Percentiles rank a stretch among this genome's conserved stretches.
These are phyloP conservation scores for Huntiella bhutanensis DNA, from an alignment of 2,329 filamentous ascomycete species.

Conservation along the genomic window DNA sequence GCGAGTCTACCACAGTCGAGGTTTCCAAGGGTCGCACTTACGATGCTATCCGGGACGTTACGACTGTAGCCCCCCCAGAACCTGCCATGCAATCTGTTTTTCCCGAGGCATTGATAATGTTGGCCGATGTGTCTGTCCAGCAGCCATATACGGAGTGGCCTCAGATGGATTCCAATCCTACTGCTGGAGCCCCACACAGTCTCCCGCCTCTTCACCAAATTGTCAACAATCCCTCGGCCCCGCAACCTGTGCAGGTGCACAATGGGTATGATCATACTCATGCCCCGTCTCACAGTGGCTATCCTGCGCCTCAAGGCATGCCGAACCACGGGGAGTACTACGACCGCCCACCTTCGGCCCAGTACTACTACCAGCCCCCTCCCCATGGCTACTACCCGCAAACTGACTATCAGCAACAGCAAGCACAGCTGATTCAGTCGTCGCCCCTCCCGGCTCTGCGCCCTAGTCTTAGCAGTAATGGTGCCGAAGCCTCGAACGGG, in stretches of 20 bases:
- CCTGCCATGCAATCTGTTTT: too few relatives aligned
- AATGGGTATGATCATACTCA: neutral
- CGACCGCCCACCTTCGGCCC: conserved; percentile 1
- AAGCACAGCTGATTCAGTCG: conserved; percentile 2
- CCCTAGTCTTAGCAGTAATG: conserved; percentile 9
- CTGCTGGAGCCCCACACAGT: too few relatives aligned
- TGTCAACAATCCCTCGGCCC: neutral
- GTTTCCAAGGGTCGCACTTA: conserved; percentile 12
- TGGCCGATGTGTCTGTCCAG: neutral
- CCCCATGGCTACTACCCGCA: neutral
- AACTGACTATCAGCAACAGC: conserved; percentile 6
- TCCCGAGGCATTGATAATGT: neutral
- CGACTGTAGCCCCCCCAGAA: conserved; percentile 10
- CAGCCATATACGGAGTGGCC: too few relatives aligned
- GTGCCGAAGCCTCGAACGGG: conserved; percentile 3
- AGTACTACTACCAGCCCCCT: neutral
- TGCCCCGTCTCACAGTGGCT: too few relatives aligned
- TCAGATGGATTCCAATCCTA: too few relatives aligned
- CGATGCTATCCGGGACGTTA: conserved; percentile 21
- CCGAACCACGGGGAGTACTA: neutral
- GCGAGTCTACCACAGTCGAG: conserved; percentile 4
- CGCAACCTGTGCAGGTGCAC: neutral
- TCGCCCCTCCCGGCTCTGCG: conserved; percentile 9
- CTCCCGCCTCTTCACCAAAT: neutral
- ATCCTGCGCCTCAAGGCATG: conserved; percentile 16